Evolutionary conservation across 2,329 filamentous ascomycete genomes (phyloP).

Genomic region (Lomentospora prolificans): DNA sequence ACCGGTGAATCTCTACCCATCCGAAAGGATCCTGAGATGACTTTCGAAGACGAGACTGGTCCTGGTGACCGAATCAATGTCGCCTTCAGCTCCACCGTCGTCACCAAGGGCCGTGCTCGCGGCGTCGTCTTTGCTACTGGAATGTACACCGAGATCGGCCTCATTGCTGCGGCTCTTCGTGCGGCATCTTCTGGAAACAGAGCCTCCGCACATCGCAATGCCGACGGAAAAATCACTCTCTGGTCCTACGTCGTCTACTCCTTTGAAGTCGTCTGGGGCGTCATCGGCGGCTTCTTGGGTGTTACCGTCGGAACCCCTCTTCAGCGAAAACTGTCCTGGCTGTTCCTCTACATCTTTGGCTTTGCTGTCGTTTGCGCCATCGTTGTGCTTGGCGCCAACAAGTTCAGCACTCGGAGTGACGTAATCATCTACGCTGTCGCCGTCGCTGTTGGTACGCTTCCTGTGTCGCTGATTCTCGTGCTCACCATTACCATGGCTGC

Average conservation of each 20-base stretch:
- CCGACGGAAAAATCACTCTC: slow-evolving; percentile 39
- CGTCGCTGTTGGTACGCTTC: slow-evolving; percentile 39
- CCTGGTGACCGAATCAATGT: slow-evolving; percentile 46
- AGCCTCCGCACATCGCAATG: slow-evolving; percentile 38
- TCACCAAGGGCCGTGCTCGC: slow-evolving; percentile 46
- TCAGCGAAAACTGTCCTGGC: slow-evolving; percentile 58
- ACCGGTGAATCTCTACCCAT: slow-evolving; percentile 52
- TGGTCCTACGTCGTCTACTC: slow-evolving; percentile 38
- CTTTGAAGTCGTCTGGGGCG: slow-evolving; percentile 42
- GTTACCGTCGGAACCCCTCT: slow-evolving; percentile 61
- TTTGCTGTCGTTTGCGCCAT: slow-evolving; percentile 60
- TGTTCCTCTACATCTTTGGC: slow-evolving; percentile 58
- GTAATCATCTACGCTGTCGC: slow-evolving; percentile 47
- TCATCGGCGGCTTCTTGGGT: slow-evolving; percentile 53
- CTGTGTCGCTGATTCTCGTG: slow-evolving; percentile 36
- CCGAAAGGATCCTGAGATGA: slow-evolving; percentile 32
- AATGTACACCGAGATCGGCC: slow-evolving; percentile 49
- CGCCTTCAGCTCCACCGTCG: slow-evolving; percentile 45
- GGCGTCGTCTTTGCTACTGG: slow-evolving; percentile 52
- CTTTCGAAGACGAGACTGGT: slow-evolving; percentile 25
- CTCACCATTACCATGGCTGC: slow-evolving; percentile 51
- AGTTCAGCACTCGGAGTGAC: slow-evolving; percentile 41
- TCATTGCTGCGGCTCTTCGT: slow-evolving; percentile 40
- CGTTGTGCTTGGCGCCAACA: slow-evolving; percentile 57
- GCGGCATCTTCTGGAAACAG: slow-evolving; percentile 42